phyloP scores from a whole-genome alignment of 1,139 yeast species.

The Insectozyma bohioensis region DNA sequence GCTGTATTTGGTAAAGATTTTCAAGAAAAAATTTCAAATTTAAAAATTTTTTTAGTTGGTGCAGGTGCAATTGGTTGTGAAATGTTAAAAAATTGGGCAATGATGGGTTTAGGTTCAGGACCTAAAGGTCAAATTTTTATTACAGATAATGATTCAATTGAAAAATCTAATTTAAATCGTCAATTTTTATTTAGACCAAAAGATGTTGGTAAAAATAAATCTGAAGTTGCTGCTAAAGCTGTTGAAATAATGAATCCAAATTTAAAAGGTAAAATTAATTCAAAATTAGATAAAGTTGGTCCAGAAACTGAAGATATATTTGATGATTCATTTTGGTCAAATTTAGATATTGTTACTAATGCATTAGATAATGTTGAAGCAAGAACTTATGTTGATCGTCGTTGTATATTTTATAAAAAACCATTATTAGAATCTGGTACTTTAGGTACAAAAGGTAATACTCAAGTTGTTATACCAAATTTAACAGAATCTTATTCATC shows the following conservation, averaged over 20 bases:
- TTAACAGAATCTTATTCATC: constrained; percentile 94
- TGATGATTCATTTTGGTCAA: constrained; percentile 83
- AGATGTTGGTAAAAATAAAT: constrained; percentile 90
- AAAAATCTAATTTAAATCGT: constrained; percentile 91
- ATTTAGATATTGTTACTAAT: constrained; percentile 85
- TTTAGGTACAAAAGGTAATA: constrained; percentile 96
- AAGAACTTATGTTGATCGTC: constrained; percentile 94
- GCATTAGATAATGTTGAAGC: constrained; percentile 98
- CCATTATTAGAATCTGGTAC: constrained; percentile 96
- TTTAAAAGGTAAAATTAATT: constrained; percentile 70
- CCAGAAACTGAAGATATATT: constrained; percentile 87
- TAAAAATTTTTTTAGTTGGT: constrained; percentile 88
- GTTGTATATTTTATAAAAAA: constrained; percentile 90
- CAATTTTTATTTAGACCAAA: constrained; percentile 92
- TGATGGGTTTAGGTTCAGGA: constrained; percentile 94
- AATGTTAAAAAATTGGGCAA: constrained; percentile 97
- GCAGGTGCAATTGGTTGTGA: constrained; percentile 99
- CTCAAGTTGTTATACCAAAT: constrained; percentile 92
- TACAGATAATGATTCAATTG: constrained; percentile 95
- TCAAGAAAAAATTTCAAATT: constrained; percentile 70
- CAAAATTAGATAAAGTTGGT: constrained; percentile 86
- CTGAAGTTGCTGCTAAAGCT: constrained; percentile 88
- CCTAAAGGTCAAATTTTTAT: constrained; percentile 79
- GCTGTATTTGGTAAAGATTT: constrained; percentile 88
- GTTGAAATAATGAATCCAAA: constrained; percentile 85